Base-by-base conservation (phyloP, 306 rosid species). In the Vigna angularis region DNA sequence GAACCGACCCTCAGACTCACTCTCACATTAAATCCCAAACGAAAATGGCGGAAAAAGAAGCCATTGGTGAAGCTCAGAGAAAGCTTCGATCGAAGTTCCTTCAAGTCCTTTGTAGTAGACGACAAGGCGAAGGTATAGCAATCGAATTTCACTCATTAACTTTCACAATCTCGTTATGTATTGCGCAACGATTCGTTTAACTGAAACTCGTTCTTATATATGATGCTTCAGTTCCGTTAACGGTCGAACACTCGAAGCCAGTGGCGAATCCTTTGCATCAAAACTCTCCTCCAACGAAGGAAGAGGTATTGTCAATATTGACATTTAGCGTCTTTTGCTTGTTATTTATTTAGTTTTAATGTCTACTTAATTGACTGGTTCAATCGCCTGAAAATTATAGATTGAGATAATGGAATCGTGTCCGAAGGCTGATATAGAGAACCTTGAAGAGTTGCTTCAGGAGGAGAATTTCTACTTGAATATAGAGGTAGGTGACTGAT, bases 401-500 rank as follows among this genome's bases (percentile, higher is more conserved):
- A 57, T 82, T 89, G 89, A 86, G 58, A 87, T 72, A 57, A 1
- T 91, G 90, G 76, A 84, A 45, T 84, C 92, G 53, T 88, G 93
- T 83, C 90, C 97, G 7, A 88, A 88, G 84, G 84, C 77, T 15
- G 77, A 84, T 49, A 61, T 81, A 15, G 75, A 58, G 16, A 83
- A 86, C 62, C 70, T 90, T 16, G 81, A 89, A 58, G 91, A 86
- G 17, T 85, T 55, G 50, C 90, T 95, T 16, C 84, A 79, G 13
- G 96, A 95, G 89, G 98, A 92, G 81, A 89, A 89, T 32, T 76
- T 89, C 22, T 86, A 88, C 77, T 84, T 95, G 81, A 36, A 36
- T 36, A 36, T 36, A 7, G 42, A 36, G 42, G 99, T 88, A 88
- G 91, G 91, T 85, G 69, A 79, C 48, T 49, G 13, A 59, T 18